These are phyloP conservation scores for Misopates orontium DNA, from an alignment of 257 asterid genomes.

Conservation along the genomic window DNA sequence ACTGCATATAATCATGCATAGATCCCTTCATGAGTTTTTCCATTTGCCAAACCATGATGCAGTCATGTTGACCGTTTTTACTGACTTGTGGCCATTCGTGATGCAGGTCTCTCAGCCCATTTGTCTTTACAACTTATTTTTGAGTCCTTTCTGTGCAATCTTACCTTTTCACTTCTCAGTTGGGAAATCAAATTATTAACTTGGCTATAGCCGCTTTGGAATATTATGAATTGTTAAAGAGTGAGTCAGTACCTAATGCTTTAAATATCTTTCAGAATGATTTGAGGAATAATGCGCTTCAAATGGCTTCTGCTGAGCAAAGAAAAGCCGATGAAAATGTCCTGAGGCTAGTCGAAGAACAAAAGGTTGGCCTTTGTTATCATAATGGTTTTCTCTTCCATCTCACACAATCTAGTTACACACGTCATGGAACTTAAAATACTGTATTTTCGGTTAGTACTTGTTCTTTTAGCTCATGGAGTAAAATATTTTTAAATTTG, in stretches of 20 bases:
- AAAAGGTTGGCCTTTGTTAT: slow-evolving; percentile 47
- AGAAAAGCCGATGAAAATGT: slow-evolving; percentile 75
- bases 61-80: not conserved
- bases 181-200: slow-evolving; percentile 12
- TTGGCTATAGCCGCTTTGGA: slow-evolving; percentile 1
- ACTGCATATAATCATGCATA: not conserved
- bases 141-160: not conserved
- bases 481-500: slow-evolving; percentile 26
- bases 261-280: slow-evolving; percentile 55
- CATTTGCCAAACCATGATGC: slow-evolving; percentile 11
- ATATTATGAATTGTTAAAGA: slow-evolving; percentile 8
- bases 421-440: not conserved
- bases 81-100: slow-evolving; percentile 8
- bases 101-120: slow-evolving; percentile 10
- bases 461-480: slow-evolving; percentile 15
- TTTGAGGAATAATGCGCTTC: slow-evolving; percentile 61
- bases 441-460: not conserved
- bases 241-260: slow-evolving; percentile 18
- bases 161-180: slow-evolving; percentile 5
- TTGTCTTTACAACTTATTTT: slow-evolving; percentile 4
- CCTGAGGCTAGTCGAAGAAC: slow-evolving; percentile 78
- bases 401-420: slow-evolving; percentile 10
- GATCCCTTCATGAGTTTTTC: not conserved
- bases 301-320: slow-evolving; percentile 84
- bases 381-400: slow-evolving; percentile 19